Evolutionary conservation across 768 basidiomycete genomes (phyloP), one percentile per base, ranked within the genome.

Genomic region (Russula earlei): DNA sequence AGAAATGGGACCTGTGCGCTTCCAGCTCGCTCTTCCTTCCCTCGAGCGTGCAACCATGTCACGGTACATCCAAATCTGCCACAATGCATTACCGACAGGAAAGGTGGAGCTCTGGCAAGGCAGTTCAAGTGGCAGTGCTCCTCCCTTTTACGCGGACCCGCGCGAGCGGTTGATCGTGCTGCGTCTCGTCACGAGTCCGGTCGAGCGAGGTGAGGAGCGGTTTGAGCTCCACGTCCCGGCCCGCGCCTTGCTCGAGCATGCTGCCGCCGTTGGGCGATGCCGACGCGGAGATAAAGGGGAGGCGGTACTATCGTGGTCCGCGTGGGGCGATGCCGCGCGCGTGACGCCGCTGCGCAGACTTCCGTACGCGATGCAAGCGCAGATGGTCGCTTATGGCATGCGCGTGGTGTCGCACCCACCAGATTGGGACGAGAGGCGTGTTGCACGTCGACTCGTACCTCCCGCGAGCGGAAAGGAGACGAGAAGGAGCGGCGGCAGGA

Each of bases 221-320:
- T 54, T 54, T 34, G 52, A 58, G 22, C 20, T 58, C 20, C 52
- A 54, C 20, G 9, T 58, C 41, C 57, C 52, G 12, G 47, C 52
- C 5, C 41, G 20, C 2, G 34, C 41, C 11, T 27, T 58, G 3
- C 52, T 58, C 6, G 27, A 58, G 0, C 36, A 43, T 22, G 37
- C 24, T 4, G 5, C 25, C 41, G 34, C 24, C 10, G 10, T 6
- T 15, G 15, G 22, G 34, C 34, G 12, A 22, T 3, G 42, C 25
- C 15, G 4, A 20, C 37, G 46, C 3, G 15, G 15, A 14, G 27
- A 15, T 5, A 24, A 5, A 17, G 31, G 2, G 22, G 43, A 15
- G 7, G 12, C 8, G 33, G 45, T 20, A 1, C 12, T 57, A 24
- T 47, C 57, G 6, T 58, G 57, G 57, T 19, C 27, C 2, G 41